Conservation (phyloP, 352 stramenopile genomes). For the Globisporangium alternatum region DNA sequence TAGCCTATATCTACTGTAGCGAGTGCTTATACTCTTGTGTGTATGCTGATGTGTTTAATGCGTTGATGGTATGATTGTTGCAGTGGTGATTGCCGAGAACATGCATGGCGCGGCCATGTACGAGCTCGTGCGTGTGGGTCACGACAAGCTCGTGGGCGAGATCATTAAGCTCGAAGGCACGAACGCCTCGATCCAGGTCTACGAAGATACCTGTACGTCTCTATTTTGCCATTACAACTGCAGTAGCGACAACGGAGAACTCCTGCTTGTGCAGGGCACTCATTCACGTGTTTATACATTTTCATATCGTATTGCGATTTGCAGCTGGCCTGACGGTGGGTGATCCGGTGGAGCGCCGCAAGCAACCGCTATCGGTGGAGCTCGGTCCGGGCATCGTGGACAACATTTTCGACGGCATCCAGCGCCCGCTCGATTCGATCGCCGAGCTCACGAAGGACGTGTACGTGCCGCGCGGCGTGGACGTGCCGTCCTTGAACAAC, state of each 20-base stretch:
- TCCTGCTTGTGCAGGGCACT: not conserved
- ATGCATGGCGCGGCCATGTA: conserved; percentile 99
- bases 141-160: conserved; percentile 99
- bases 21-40: not conserved
- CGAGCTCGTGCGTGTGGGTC: conserved; percentile 95
- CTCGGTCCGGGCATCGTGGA: conserved; percentile 99
- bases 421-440: conserved; percentile 98
- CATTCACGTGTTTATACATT: too few relatives aligned
- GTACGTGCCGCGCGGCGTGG: conserved; percentile 97
- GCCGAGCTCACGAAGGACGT: conserved; percentile 92
- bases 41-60: not conserved
- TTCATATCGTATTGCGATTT: not conserved
- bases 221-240: not conserved
- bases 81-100: conserved; percentile 98
- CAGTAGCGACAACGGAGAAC: not conserved
- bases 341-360: conserved; percentile 97
- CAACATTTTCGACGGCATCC: conserved; percentile 99
- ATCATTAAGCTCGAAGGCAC: conserved; percentile 99
- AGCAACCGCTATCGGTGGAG: conserved; percentile 97
- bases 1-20: not conserved
- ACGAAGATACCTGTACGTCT: conserved; percentile 94
- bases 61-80: not conserved
- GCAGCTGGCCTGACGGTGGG: conserved; percentile 95
- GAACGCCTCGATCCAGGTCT: conserved; percentile 99
- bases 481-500: conserved; percentile 93